Evolutionary conservation across 2,329 filamentous ascomycete genomes (phyloP).

Genomic region (Fonsecaea monophora): DNA sequence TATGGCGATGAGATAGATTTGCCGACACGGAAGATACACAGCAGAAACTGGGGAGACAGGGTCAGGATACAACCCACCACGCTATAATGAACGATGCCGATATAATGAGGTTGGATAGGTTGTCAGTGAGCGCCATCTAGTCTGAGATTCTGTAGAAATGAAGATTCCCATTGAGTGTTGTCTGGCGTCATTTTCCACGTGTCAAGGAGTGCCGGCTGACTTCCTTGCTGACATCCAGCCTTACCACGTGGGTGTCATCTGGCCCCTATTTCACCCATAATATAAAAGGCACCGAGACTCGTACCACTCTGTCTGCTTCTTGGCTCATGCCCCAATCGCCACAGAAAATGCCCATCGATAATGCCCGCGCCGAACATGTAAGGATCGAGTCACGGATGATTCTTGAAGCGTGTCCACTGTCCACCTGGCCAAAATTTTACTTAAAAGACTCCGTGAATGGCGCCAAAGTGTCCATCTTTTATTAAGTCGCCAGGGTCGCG

Average conservation of each 20-base stretch:
- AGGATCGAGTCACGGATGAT: background rate
- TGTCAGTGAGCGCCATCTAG: background rate
- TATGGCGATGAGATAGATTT: constrained; percentile 25
- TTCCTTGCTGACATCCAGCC: background rate
- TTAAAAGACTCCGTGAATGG: background rate
- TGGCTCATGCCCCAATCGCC: background rate
- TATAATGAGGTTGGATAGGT: background rate
- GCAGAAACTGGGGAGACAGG: background rate
- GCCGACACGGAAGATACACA: background rate
- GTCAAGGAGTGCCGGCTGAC: background rate
- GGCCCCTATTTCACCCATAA: background rate
- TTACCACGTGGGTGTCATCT: background rate
- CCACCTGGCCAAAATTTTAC: background rate
- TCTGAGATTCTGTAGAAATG: background rate
- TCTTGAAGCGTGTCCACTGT: background rate
- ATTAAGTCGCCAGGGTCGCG: background rate
- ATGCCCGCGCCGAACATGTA: background rate
- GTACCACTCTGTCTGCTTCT: background rate
- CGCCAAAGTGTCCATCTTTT: background rate
- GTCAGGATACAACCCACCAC: too few relatives aligned
- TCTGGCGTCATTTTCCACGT: background rate
- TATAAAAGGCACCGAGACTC: background rate
- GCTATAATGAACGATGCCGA: too few relatives aligned
- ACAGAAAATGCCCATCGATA: background rate
- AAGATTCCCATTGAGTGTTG: background rate